Base-by-base conservation (phyloP, 192 early-diverging fungal genomes). In the Entomortierella chlamydospora region DNA sequence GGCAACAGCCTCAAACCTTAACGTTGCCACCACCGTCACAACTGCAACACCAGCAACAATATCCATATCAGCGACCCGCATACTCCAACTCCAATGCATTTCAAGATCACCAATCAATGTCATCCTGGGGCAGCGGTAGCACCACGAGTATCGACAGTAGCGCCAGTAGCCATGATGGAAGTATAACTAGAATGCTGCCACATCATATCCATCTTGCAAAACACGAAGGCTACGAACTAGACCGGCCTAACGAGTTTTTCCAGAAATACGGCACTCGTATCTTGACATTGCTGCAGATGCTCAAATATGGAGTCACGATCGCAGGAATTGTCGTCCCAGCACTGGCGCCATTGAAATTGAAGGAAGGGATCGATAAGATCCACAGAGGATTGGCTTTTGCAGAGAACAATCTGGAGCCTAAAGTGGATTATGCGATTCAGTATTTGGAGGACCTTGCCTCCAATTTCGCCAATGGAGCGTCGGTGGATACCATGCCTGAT, bases 161-260 rank as follows among this genome's bases (percentile, higher is more conserved):
- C 33, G 2, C 28, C 1, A 64, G 51, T 17, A 29, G 18, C 22
- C 22, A 22, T 28, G 42, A 39, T 15, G 37, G 45, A 9, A 26
- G 57, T 33, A 22, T 20, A 20, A 8, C 30, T 5, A 69, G 33
- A 28, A 51, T 31, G 34, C 6, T 31, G n/a, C 34, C 54, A 4
- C 70, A 72, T 20, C 33, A 73, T 29, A 73, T 73, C 33, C 71
- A 73, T 41, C 45, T 73, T 9, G 71, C 71, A 5, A 64, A 56
- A 30, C 71, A 73, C 25, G 62, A 73, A 43, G 71, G 71, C 25
- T 73, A 73, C 20, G 71, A 73, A 25, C 54, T 73, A 1, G 71
- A 73, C 23, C 52, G 71, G 30, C 71, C 71, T 10, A 73, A 26
- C 31, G 71, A 73, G 45, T 73, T 73, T 29, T 64, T 73, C 26